Base-by-base conservation (phyloP, 2,329 filamentous ascomycete species). In the Clarireedia hainanense region DNA sequence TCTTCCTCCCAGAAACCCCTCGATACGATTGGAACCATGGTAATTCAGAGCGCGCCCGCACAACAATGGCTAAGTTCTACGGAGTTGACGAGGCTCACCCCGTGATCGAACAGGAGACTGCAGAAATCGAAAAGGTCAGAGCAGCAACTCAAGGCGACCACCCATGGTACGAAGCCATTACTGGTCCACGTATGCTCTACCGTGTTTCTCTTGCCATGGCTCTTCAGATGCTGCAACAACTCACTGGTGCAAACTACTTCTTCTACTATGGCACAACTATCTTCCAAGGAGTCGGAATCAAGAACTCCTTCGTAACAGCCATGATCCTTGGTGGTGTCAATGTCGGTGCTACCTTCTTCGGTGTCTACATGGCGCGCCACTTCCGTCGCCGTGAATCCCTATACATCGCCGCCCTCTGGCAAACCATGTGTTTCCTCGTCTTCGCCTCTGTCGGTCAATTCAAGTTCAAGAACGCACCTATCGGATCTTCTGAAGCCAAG, bases 301-400 rank as follows among this genome's bases (percentile, higher is more conserved):
- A 91, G 67, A 84, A 89, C 68, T 80, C 81, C 17, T 86, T 84
- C 63, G 73, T 81, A 56, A 85, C 81, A 0, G 83, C 86, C 65
- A 81, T 89, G 67, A 88, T 89, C 57, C 75, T 87, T 0, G 78
- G 78, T 17, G 80, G 78, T 5, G 83, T 89, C 61, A 89, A 89
- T 63, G 84, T 89, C 10, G 76, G 73, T 59, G 80, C 50, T 76
- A 81, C 52, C 83, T 86, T 67, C 55, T 48, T 65, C 10, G 66
- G 66, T 24, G 67, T 90, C 5, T 89, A 81, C 61, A 75, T 88
- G 23, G 84, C 89, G 0, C 84, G 88, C 65, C 78, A 78, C 59
- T 84, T 78, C 56, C 85, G 85, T 36, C 81, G 86, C n/a, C 81
- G 86, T 47, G 79, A 79, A 68, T 85, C 84, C 3, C 74, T 90